These are phyloP conservation scores for Colletotrichum sansevieriae DNA, from an alignment of 2,329 filamentous ascomycete species.

Conservation along the genomic window DNA sequence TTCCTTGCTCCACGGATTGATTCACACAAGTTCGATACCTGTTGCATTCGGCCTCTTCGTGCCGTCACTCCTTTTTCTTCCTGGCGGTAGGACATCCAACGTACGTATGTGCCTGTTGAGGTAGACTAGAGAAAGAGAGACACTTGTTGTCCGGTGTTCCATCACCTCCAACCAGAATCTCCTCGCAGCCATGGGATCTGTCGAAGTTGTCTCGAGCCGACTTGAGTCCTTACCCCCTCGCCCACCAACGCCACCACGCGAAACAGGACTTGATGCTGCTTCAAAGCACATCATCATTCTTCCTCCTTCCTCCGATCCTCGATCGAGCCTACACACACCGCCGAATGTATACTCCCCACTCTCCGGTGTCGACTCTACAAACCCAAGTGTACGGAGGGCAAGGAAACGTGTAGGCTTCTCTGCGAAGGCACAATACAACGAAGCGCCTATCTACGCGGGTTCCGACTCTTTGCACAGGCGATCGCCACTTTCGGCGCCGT, in stretches of 20 bases:
- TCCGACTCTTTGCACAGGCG: conserved; percentile 53
- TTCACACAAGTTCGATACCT: conserved; percentile 21
- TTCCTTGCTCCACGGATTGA: conserved; percentile 19
- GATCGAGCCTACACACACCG: conserved; percentile 63
- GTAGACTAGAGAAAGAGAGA: conserved; percentile 19
- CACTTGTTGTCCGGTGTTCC: conserved; percentile 25
- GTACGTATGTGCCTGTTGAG: conserved; percentile 32
- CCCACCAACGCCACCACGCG: conserved; percentile 77
- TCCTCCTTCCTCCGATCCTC: conserved; percentile 55
- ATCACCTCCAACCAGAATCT: conserved; percentile 21
- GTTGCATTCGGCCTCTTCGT: conserved; percentile 3
- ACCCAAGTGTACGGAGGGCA: conserved; percentile 58
- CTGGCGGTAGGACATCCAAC: conserved; percentile 25
- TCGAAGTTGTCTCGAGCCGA: conserved; percentile 53
- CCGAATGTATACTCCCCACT: conserved; percentile 62
- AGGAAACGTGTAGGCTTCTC: conserved; percentile 72
- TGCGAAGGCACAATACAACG: conserved; percentile 67
- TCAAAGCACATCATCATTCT: conserved; percentile 52
- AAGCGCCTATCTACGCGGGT: conserved; percentile 61
- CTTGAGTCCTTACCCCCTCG: conserved; percentile 68
- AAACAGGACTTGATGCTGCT: conserved; percentile 56
- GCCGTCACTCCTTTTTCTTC: conserved; percentile 12
- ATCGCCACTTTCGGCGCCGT: conserved; percentile 56
- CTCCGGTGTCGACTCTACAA: conserved; percentile 56
- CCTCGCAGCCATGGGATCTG: conserved; percentile 56